Evolutionary conservation across 352 stramenopile genomes (phyloP), one percentile per base, ranked within the genome.

Genomic region (Phytopythium mirpurense): DNA sequence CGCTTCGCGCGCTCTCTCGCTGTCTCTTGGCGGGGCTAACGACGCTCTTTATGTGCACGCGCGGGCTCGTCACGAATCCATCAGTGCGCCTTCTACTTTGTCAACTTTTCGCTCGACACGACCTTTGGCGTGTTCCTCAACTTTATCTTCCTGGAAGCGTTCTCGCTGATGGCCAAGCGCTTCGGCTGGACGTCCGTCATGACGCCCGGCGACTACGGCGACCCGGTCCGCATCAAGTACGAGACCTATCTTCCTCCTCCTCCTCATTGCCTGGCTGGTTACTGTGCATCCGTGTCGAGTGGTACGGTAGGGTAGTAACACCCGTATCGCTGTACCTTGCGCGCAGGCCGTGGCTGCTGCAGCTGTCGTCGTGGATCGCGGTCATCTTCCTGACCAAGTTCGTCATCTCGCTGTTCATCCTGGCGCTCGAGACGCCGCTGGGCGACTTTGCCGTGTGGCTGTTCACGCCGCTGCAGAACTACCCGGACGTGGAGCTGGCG

Each of bases 51-150:
- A 32, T 32, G 5, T 5, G 29, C 29, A 32, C 29, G n/a, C n/a
- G n/a, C n/a, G n/a, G n/a, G n/a, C n/a, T n/a, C n/a, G n/a, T n/a
- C n/a, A n/a, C n/a, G n/a, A n/a, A n/a, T n/a, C n/a, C n/a, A n/a
- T n/a, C n/a, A 93, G 74, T 95, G 86, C 51, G 86, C 83, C 2
- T 84, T 92, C 43, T 95, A 94, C 54, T 95, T 94, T 68, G 79
- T 95, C 29, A 94, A 95, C 59, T 95, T 94, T 53, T 87, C 83
- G 29, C 67, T 94, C 42, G 86, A 94, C 63, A 93, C 82, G 58
- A 91, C 83, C 8, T 61, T 95, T 38, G 86, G 86, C 14, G 78
- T 95, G 42, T 74, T 93, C 15, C 60, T 95, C 51, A 95, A 92
- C 67, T 95, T 83, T 57, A 44, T 79, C 10, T 83, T 95, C 35